phyloP scores from a whole-genome alignment of 257 asterid species.

The Sherardia arvensis region DNA sequence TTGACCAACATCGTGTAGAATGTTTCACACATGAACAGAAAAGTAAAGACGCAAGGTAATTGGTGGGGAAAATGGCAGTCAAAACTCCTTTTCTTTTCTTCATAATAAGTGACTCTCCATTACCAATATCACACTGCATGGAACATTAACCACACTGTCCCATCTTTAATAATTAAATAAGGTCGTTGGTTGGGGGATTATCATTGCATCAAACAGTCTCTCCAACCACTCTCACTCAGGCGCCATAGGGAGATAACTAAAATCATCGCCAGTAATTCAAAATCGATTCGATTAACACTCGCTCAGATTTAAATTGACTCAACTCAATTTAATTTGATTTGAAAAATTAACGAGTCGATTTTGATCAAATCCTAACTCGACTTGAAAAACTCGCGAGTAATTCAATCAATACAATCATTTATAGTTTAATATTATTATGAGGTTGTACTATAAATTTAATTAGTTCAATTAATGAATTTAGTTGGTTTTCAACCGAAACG shows the following conservation, averaged over 20 bases:
- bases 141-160: slow-evolving; percentile 19
- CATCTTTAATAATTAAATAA: neutral
- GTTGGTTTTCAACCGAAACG: too few species aligned
- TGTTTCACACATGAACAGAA: slow-evolving; percentile 10
- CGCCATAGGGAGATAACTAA: neutral
- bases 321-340: too few species aligned
- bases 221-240: neutral
- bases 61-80: slow-evolving; percentile 65
- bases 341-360: too few species aligned
- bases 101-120: slow-evolving; percentile 24
- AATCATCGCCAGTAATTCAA: too few species aligned
- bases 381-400: too few species aligned
- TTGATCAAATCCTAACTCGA: too few species aligned
- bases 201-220: neutral
- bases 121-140: slow-evolving; percentile 33
- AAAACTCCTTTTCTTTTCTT: slow-evolving; percentile 13
- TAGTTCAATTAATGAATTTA: too few species aligned
- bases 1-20: slow-evolving; percentile 11
- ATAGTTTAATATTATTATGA: too few species aligned
- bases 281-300: too few species aligned
- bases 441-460: too few species aligned
- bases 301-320: too few species aligned
- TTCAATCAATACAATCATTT: too few species aligned
- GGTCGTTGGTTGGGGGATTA: neutral
- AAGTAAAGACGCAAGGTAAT: slow-evolving; percentile 9